A percentile compares a stretch with the other conserved stretches of the same genome.
phyloP scores from a whole-genome alignment of 257 asterid species.

The Phtheirospermum japonicum region DNA sequence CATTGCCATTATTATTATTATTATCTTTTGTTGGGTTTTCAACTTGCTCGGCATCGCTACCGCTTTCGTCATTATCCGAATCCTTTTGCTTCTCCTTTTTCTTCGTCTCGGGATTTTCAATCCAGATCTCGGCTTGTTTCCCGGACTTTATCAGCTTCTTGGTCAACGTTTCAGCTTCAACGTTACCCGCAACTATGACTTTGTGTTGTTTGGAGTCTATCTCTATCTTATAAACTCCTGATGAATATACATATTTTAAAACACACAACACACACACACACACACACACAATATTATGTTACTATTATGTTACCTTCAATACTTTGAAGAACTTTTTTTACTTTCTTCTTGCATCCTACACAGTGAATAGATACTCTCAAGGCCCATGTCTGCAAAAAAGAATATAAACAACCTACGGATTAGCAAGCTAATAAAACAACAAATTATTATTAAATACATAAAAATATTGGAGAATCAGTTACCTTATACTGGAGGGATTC shows the following conservation, averaged over 20 bases:
- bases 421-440: background rate
- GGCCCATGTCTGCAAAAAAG: constrained; percentile 53
- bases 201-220: constrained; percentile 63
- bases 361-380: constrained; percentile 73
- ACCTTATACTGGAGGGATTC: constrained; percentile 55
- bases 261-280: background rate
- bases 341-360: constrained; percentile 72
- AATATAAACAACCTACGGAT: background rate
- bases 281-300: no score
- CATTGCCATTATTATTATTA: constrained; percentile 23
- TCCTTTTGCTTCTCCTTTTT: constrained; percentile 13
- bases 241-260: background rate
- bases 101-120: constrained; percentile 31
- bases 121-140: constrained; percentile 58
- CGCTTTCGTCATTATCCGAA: background rate
- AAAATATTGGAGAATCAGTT: background rate
- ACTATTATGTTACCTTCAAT: constrained; percentile 46
- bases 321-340: constrained; percentile 61
- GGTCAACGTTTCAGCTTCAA: constrained; percentile 52
- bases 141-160: constrained; percentile 59
- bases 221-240: constrained; percentile 61
- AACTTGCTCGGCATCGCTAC: constrained; percentile 15
- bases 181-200: constrained; percentile 53
- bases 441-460: background rate
- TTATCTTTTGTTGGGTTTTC: constrained; percentile 30